Evolutionary conservation across 1,284 basidiomycete species (phyloP).

Genomic region (Tremellales sp.): DNA sequence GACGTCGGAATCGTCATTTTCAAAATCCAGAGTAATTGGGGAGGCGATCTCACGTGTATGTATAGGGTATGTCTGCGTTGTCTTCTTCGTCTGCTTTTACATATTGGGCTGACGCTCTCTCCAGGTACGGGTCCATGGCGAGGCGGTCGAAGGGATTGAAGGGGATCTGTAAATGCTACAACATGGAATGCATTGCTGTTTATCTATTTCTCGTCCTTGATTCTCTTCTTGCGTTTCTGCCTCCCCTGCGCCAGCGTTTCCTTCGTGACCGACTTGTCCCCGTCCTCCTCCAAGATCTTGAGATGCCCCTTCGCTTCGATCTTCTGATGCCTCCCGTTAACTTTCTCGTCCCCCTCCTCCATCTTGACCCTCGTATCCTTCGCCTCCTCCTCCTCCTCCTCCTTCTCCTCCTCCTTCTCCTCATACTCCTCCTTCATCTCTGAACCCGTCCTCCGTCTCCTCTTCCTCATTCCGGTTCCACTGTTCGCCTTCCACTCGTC

Average conservation of each 20-base stretch:
- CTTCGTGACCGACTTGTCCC: neutral
- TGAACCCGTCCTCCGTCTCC: neutral
- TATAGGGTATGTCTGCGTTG: conserved; percentile 64
- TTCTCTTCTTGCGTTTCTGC: neutral
- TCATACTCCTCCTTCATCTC: neutral
- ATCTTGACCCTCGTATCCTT: neutral
- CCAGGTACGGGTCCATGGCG: conserved; percentile 27
- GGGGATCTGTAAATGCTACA: neutral
- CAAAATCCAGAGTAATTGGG: conserved; percentile 80
- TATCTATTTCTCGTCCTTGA: neutral
- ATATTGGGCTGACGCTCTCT: neutral
- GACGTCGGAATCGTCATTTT: conserved; percentile 79
- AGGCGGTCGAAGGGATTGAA: conserved; percentile 6
- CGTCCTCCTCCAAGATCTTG: neutral
- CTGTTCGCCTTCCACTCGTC: conserved; percentile 16
- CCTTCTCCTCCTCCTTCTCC: conserved; percentile 2
- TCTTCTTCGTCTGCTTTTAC: neutral
- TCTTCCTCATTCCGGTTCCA: conserved; percentile 1
- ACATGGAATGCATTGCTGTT: neutral
- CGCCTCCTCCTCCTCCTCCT: neutral
- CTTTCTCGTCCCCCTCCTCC: neutral
- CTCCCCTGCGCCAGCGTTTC: neutral
- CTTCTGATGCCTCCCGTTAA: too few relatives aligned
- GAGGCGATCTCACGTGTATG: conserved; percentile 79
- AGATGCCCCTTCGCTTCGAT: too few relatives aligned